phyloP scores from a whole-genome alignment of 768 basidiomycete genomes.

The Cubamyces lactineus region DNA sequence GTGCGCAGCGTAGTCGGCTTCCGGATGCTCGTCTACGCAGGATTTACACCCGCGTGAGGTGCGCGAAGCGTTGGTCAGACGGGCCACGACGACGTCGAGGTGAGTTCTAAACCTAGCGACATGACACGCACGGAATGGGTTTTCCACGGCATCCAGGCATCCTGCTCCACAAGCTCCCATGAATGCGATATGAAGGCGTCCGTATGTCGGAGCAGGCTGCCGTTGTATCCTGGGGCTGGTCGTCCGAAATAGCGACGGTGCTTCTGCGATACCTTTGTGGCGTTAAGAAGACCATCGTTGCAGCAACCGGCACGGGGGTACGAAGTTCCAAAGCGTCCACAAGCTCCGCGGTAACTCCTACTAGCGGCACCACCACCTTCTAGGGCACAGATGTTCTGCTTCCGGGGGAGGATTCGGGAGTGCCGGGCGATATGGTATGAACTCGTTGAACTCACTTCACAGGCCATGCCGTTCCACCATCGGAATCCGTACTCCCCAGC shows the following conservation, averaged over 20 bases:
- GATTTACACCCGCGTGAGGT: background rate
- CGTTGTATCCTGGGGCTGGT: background rate
- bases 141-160: slow-evolving; percentile 4
- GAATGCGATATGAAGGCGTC: background rate
- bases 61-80: background rate
- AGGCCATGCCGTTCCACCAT: too few species aligned
- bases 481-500: too few species aligned
- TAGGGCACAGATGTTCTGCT: too few species aligned
- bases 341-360: background rate
- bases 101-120: slow-evolving; percentile 10
- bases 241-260: slow-evolving; percentile 5
- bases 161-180: slow-evolving; percentile 8
- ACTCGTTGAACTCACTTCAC: too few species aligned
- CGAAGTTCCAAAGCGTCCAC: background rate
- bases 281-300: slow-evolving; percentile 1
- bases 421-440: too few species aligned
- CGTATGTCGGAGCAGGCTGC: slow-evolving; percentile 9
- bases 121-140: slow-evolving; percentile 9
- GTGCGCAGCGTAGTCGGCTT: background rate
- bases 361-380: too few species aligned
- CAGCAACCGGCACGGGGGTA: slow-evolving; percentile 1
- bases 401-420: too few species aligned
- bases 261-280: slow-evolving; percentile 1
- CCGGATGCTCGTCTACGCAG: slow-evolving; percentile 2
- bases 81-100: background rate